phyloP scores from a whole-genome alignment of 1,139 yeast species.

The Suhomyces anneliseae region DNA sequence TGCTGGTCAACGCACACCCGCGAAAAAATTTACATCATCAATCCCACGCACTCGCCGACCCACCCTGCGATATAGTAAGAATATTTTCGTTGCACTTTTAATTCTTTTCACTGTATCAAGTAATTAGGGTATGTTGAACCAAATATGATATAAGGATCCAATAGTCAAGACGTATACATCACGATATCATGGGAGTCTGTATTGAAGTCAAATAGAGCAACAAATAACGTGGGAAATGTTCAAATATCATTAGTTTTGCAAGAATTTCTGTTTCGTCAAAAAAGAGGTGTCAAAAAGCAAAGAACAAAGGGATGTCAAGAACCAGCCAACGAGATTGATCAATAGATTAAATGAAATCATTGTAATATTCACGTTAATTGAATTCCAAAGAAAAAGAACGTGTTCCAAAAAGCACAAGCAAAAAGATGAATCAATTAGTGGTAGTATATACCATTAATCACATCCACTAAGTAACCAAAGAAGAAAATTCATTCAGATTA shows the following conservation, averaged over 20 bases:
- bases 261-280: too few relatives aligned
- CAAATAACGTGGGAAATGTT: not conserved
- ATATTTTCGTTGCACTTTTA: constrained; percentile 7
- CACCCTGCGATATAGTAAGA: constrained; percentile 3
- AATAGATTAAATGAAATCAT: too few relatives aligned
- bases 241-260: not conserved
- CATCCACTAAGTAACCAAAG: too few relatives aligned
- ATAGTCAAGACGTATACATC: not conserved
- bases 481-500: too few relatives aligned
- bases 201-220: not conserved
- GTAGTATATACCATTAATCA: too few relatives aligned
- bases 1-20: constrained; percentile 4
- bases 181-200: not conserved
- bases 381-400: too few relatives aligned
- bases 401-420: too few relatives aligned
- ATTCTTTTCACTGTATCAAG: constrained; percentile 8
- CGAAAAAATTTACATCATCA: constrained; percentile 9
- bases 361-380: too few relatives aligned
- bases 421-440: too few relatives aligned
- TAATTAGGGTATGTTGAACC: constrained; percentile 18
- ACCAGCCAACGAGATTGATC: too few relatives aligned
- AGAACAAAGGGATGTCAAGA: not conserved
- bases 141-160: not conserved
- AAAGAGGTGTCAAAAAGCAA: too few relatives aligned
- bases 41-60: constrained; percentile 6